Conservation (phyloP, 2,329 filamentous ascomycete genomes). For the Ascochyta viciae-villosae region DNA sequence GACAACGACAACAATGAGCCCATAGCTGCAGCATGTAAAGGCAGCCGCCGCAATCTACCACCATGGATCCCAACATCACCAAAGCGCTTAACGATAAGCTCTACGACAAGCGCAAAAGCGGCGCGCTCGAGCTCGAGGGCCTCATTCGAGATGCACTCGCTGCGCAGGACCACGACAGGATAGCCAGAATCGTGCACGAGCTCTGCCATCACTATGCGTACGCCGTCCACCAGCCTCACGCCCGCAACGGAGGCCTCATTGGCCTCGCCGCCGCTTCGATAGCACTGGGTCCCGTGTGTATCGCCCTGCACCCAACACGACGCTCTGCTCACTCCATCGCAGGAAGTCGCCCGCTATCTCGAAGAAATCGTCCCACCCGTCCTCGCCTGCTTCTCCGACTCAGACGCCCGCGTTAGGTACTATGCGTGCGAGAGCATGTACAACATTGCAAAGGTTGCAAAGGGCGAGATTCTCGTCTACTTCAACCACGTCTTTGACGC, state of each 20-base stretch:
- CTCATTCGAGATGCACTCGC: constrained; percentile 85
- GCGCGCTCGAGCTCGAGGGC: constrained; percentile 91
- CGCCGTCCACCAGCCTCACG: constrained; percentile 94
- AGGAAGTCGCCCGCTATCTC: constrained; percentile 92
- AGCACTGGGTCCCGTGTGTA: constrained; percentile 84
- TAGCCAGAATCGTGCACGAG: constrained; percentile 90
- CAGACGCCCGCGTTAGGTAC: constrained; percentile 95
- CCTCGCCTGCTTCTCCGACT: constrained; percentile 94
- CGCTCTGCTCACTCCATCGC: constrained; percentile 30
- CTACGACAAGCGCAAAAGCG: constrained; percentile 97
- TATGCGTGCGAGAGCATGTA: constrained; percentile 99
- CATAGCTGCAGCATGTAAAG: constrained; percentile 38
- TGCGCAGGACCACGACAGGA: constrained; percentile 77
- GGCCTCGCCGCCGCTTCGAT: constrained; percentile 95
- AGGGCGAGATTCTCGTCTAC: constrained; percentile 94
- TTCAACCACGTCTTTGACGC: constrained; percentile 99
- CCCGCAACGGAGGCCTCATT: constrained; percentile 93
- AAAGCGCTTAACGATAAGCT: constrained; percentile 96
- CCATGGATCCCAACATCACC: constrained; percentile 88
- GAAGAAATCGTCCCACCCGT: constrained; percentile 95
- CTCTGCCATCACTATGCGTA: constrained; percentile 98
- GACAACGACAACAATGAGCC: constrained; percentile 1
- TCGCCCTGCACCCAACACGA: neutral
- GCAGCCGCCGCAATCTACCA: constrained; percentile 24
- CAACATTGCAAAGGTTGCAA: constrained; percentile 98